Conservation (phyloP, 768 basidiomycete species). For the Serendipita sp. region DNA sequence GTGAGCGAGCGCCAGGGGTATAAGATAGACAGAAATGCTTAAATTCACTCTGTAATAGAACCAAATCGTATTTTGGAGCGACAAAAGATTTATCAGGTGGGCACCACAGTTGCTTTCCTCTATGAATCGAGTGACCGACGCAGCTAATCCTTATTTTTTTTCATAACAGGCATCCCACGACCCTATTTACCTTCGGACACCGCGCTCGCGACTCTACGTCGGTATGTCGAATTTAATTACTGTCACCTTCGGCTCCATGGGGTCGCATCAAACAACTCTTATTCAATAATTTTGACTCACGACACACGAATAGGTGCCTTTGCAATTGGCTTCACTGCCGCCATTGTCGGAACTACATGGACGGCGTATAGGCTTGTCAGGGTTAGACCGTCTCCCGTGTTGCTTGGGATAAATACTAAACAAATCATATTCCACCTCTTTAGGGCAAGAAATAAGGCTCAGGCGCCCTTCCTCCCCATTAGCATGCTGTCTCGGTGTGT, state of each 20-base stretch:
- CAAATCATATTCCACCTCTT: not conserved
- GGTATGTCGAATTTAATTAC: slow-evolving; percentile 24
- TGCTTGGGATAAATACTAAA: not conserved
- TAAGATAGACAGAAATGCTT: not conserved
- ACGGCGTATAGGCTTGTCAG: slow-evolving; percentile 32
- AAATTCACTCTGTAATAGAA: slow-evolving; percentile 23
- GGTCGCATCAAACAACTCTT: not conserved
- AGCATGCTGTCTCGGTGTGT: too few relatives aligned
- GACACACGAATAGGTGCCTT: slow-evolving; percentile 30
- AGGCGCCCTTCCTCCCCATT: too few relatives aligned
- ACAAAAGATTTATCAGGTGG: slow-evolving; percentile 52
- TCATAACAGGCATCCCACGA: slow-evolving; percentile 23
- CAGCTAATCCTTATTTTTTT: not conserved
- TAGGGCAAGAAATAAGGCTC: not conserved
- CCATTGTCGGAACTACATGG: slow-evolving; percentile 36
- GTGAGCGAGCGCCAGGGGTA: not conserved
- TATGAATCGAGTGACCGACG: too few relatives aligned
- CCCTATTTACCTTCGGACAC: slow-evolving; percentile 42
- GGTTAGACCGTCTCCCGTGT: slow-evolving; percentile 13
- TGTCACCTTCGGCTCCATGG: not conserved
- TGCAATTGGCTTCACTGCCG: slow-evolving; percentile 34
- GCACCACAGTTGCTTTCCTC: slow-evolving; percentile 4
- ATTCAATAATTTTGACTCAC: not conserved
- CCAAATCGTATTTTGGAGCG: slow-evolving; percentile 49
- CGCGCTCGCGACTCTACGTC: slow-evolving; percentile 46